Percentiles rank a stretch among this genome's conserved stretches.
These are phyloP conservation scores for Pseudogymnoascus destructans DNA, from an alignment of 2,329 filamentous ascomycete genomes.

Conservation along the genomic window DNA sequence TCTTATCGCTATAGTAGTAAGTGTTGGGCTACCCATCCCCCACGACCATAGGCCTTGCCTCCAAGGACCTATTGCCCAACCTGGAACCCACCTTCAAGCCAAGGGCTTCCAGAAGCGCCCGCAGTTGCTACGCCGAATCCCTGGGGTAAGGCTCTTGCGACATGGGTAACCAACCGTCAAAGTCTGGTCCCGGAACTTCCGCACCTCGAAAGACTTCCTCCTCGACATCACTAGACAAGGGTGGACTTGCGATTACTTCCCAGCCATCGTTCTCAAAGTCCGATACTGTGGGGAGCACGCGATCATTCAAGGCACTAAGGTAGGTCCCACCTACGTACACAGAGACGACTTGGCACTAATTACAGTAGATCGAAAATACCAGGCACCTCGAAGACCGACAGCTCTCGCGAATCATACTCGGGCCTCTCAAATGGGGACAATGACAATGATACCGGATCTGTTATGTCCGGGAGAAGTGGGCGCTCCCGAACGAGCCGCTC, in stretches of 20 bases:
- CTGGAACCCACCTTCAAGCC: conserved; percentile 6
- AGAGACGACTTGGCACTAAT: not conserved
- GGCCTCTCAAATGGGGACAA: conserved; percentile 45
- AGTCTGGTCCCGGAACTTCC: conserved; percentile 20
- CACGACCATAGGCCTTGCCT: not conserved
- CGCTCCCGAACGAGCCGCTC: conserved; percentile 35
- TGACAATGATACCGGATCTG: conserved; percentile 53
- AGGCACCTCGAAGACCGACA: conserved; percentile 55
- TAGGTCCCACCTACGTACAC: not conserved
- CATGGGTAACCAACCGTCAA: conserved; percentile 68
- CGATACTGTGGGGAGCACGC: conserved; percentile 83
- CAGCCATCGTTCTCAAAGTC: conserved; percentile 87
- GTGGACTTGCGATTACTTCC: conserved; percentile 45
- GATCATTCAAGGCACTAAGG: conserved; percentile 67
- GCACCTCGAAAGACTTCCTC: conserved; percentile 23
- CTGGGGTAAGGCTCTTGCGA: conserved; percentile 16
- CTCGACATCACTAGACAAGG: conserved; percentile 22
- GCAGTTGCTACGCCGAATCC: conserved; percentile 5
- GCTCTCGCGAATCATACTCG: conserved; percentile 63
- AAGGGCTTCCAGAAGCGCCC: not conserved
- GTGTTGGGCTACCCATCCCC: not conserved
- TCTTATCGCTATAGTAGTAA: not conserved
- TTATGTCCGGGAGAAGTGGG: conserved; percentile 54
- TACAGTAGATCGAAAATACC: conserved; percentile 65
- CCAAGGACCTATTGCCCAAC: conserved; percentile 9